These are phyloP conservation scores for Argentina anserina DNA, from an alignment of 306 rosid genomes.

Conservation along the genomic window DNA sequence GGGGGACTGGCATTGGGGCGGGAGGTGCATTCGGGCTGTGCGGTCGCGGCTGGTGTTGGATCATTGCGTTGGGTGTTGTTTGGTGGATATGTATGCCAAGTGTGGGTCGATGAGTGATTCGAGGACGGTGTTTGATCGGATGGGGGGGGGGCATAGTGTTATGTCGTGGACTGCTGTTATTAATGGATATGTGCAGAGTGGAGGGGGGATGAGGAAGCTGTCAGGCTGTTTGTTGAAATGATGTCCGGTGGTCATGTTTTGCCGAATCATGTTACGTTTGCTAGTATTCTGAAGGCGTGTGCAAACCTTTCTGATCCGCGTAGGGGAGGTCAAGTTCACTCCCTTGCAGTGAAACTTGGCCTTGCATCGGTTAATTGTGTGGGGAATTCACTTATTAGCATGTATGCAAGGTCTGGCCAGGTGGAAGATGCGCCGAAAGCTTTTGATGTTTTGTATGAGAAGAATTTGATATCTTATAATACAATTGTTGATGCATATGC, in stretches of 20 bases:
- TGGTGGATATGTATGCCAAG: constrained; percentile 27
- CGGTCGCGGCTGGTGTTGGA: constrained; percentile 10
- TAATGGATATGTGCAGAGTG: constrained; percentile 21
- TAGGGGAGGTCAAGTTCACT: constrained; percentile 16
- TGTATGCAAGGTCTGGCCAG: constrained; percentile 13
- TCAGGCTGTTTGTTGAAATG: constrained; percentile 12
- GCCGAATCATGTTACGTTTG: constrained; percentile 26
- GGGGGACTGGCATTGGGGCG: constrained; percentile 6
- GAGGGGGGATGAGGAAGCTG: constrained; percentile 11
- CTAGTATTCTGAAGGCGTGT: constrained; percentile 26
- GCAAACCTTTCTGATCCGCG: constrained; percentile 14
- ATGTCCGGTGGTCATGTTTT: background rate
- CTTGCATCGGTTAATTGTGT: constrained; percentile 19
- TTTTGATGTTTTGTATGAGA: constrained; percentile 21
- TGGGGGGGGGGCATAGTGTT: constrained; percentile 19
- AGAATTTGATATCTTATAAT: constrained; percentile 24
- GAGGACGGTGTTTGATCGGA: constrained; percentile 21
- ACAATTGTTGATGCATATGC: constrained; percentile 15
- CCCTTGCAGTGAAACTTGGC: constrained; percentile 26
- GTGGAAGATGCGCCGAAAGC: constrained; percentile 23
- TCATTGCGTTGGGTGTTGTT: constrained; percentile 21
- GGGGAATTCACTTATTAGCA: constrained; percentile 19
- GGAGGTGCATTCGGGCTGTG: constrained; percentile 23
- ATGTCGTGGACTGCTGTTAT: constrained; percentile 25
- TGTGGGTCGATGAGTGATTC: constrained; percentile 16